Evolutionary conservation across 352 stramenopile genomes (phyloP).

Genomic region (Pythium oligandrum): DNA sequence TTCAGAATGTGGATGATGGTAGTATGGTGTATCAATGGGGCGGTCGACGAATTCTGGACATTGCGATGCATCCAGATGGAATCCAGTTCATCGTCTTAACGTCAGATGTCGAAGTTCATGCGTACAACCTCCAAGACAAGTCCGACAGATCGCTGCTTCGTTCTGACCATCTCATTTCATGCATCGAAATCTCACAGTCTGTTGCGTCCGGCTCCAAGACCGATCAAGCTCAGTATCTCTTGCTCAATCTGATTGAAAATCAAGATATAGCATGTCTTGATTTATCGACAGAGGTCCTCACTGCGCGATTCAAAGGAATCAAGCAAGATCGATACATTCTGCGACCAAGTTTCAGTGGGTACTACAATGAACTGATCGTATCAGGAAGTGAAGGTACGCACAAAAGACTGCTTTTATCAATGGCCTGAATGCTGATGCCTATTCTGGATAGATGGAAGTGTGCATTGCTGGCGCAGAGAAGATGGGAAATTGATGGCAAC

Average conservation of each 20-base stretch:
- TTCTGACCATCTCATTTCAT: conserved; percentile 48
- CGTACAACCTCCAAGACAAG: conserved; percentile 56
- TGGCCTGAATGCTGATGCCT: background rate
- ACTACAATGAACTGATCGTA: conserved; percentile 43
- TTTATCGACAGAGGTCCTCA: conserved; percentile 31
- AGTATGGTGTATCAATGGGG: conserved; percentile 66
- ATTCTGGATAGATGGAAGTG: conserved; percentile 34
- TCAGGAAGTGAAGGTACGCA: conserved; percentile 68
- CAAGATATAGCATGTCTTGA: conserved; percentile 57
- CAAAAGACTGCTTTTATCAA: background rate
- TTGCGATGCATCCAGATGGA: conserved; percentile 49
- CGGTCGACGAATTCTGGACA: conserved; percentile 51
- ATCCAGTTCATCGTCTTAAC: conserved; percentile 55
- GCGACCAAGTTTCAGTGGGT: conserved; percentile 53
- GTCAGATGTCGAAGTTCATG: conserved; percentile 46
- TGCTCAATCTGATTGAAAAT: conserved; percentile 60
- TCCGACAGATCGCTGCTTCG: conserved; percentile 56
- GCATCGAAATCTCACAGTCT: conserved; percentile 37
- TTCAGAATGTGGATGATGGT: conserved; percentile 43
- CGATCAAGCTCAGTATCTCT: conserved; percentile 23
- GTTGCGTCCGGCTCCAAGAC: conserved; percentile 6
- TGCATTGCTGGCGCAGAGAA: conserved; percentile 60
- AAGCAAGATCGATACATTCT: conserved; percentile 61
- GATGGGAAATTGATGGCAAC: conserved; percentile 33
- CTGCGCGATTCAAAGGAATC: conserved; percentile 50